phyloP scores from a whole-genome alignment of 345 rosid species.

The Combretum micranthum region DNA sequence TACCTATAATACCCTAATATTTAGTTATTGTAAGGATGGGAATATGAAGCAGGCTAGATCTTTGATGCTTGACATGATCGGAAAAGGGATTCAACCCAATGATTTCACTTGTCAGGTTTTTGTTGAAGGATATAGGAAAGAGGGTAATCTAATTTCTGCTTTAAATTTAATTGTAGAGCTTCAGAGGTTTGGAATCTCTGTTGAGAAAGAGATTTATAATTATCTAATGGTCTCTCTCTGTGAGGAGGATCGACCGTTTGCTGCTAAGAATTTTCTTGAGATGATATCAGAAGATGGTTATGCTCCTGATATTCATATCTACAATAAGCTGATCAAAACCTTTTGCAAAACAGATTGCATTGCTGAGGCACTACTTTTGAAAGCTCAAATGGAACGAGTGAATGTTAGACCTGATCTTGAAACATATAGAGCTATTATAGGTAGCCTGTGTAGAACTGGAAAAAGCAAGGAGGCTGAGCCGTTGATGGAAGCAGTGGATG shows the following conservation, averaged over 20 bases:
- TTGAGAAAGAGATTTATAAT: conserved; percentile 43
- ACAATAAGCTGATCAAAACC: conserved; percentile 42
- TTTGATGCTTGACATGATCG: conserved; percentile 63
- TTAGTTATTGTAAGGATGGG: conserved; percentile 66
- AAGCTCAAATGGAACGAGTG: conserved; percentile 37
- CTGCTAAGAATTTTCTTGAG: conserved; percentile 63
- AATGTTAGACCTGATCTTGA: conserved; percentile 19
- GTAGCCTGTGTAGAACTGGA: conserved; percentile 45
- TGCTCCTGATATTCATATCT: conserved; percentile 31
- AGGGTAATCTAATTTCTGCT: conserved; percentile 60
- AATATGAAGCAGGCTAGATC: conserved; percentile 50
- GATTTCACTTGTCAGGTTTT: conserved; percentile 50
- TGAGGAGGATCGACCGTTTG: conserved; percentile 61
- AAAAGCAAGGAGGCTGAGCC: conserved; percentile 41
- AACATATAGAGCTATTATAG: conserved; percentile 46
- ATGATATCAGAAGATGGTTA: conserved; percentile 38
- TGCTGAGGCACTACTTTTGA: conserved; percentile 47
- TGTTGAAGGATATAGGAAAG: conserved; percentile 48
- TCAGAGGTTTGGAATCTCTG: conserved; percentile 35
- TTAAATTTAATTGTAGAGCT: conserved; percentile 69
- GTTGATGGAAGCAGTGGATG: conserved; percentile 61
- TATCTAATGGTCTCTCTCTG: conserved; percentile 52
- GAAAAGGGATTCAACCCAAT: conserved; percentile 49
- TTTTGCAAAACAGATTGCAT: conserved; percentile 35
- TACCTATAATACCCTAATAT: conserved; percentile 67